Evolutionary conservation across 805 yeast genomes (phyloP).

Genomic region (Kodamaea jinghongensis): DNA sequence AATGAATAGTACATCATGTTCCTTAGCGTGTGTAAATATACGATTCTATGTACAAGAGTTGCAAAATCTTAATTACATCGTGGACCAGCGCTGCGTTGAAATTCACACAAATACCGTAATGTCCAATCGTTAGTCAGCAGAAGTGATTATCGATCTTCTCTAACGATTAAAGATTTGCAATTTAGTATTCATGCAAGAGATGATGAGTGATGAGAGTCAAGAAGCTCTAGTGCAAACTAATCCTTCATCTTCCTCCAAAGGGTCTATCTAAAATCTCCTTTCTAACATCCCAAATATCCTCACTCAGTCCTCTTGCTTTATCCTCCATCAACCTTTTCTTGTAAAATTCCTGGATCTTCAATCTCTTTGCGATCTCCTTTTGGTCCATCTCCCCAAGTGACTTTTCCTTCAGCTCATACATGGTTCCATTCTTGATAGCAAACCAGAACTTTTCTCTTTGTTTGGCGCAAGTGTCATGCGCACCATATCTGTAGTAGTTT

Average conservation of each 20-base stretch:
- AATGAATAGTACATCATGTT: too few species aligned
- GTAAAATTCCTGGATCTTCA: conserved; percentile 65
- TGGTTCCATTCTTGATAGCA: conserved; percentile 57
- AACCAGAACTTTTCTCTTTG: conserved; percentile 77
- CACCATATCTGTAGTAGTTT: conserved; percentile 80
- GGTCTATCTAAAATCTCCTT: conserved; percentile 23
- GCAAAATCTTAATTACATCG: too few species aligned
- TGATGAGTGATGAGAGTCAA: too few species aligned
- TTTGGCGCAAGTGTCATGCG: conserved; percentile 64
- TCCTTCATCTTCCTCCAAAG: conserved; percentile 7
- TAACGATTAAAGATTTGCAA: too few species aligned
- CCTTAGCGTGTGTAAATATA: too few species aligned
- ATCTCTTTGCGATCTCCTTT: conserved; percentile 49
- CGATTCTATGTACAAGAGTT: too few species aligned
- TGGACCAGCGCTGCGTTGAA: too few species aligned
- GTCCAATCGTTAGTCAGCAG: too few species aligned
- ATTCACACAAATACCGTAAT: too few species aligned
- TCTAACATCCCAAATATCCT: conserved; percentile 72
- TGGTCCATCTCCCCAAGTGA: conserved; percentile 32
- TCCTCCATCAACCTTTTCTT: conserved; percentile 60
- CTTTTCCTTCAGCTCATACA: conserved; percentile 23
- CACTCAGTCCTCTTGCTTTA: conserved; percentile 69
- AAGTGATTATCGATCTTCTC: too few species aligned
- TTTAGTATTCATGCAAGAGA: too few species aligned
- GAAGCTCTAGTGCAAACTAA: too few species aligned